A percentile compares a stretch with the other conserved stretches of the same genome.
These are phyloP conservation scores for Metschnikowia santaceciliae DNA, from an alignment of 805 yeast genomes.

Conservation along the genomic window DNA sequence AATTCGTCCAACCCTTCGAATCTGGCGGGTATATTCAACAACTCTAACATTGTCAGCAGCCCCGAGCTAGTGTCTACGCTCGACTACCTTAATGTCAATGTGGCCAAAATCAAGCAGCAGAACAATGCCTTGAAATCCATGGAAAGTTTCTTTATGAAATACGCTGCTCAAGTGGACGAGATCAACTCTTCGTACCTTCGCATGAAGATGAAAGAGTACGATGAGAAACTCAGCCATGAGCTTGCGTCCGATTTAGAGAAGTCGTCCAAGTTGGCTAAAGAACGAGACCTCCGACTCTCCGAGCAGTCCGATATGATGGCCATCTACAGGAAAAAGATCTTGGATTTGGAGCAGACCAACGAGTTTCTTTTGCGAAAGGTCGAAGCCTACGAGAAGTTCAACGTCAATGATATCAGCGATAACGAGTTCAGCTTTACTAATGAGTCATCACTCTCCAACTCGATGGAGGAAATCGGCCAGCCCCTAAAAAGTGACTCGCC, in stretches of 20 bases:
- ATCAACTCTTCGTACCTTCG: slow-evolving; percentile 8
- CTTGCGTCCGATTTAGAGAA: slow-evolving; percentile 10
- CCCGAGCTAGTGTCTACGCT: slow-evolving; percentile 54
- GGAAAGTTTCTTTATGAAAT: slow-evolving; percentile 51
- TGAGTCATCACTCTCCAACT: not conserved
- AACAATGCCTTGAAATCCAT: slow-evolving; percentile 52
- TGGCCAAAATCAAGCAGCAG: slow-evolving; percentile 57
- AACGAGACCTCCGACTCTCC: slow-evolving; percentile 7
- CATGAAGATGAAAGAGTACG: slow-evolving; percentile 9
- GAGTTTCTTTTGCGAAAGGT: slow-evolving; percentile 1
- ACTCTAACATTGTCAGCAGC: slow-evolving; percentile 56
- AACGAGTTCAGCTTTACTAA: slow-evolving; percentile 2
- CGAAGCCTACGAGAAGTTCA: not conserved
- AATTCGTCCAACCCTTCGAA: slow-evolving; percentile 43
- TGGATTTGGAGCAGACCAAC: slow-evolving; percentile 4
- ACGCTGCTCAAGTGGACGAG: slow-evolving; percentile 26
- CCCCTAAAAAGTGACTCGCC: not conserved
- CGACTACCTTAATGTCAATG: slow-evolving; percentile 48
- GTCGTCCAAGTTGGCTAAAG: slow-evolving; percentile 2
- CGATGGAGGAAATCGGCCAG: not conserved
- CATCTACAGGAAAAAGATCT: slow-evolving; percentile 9
- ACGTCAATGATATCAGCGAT: not conserved
- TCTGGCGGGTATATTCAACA: slow-evolving; percentile 51
- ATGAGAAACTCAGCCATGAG: slow-evolving; percentile 3
- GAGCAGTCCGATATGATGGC: slow-evolving; percentile 10